Evolutionary conservation across 1,284 basidiomycete species (phyloP).

Genomic region (Trametes sp.): DNA sequence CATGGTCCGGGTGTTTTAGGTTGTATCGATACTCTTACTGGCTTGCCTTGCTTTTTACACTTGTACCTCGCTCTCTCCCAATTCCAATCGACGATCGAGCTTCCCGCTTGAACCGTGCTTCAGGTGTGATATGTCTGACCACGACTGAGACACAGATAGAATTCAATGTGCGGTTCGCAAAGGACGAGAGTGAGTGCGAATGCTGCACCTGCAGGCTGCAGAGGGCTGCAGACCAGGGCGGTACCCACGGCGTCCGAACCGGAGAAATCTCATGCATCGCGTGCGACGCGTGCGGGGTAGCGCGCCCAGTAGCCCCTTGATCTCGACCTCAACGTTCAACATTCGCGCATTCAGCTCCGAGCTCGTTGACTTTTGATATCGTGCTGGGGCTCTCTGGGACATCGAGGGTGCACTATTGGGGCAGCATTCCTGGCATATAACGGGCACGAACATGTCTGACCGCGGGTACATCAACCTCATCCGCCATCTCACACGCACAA

Average conservation of each 20-base stretch:
- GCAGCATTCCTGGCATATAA: too few species aligned
- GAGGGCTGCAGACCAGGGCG: background rate
- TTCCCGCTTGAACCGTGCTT: background rate
- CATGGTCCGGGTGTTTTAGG: slow-evolving; percentile 20
- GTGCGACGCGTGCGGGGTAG: background rate
- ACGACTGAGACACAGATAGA: too few species aligned
- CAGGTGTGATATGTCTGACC: background rate
- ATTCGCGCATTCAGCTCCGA: too few species aligned
- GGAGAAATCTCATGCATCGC: slow-evolving; percentile 17
- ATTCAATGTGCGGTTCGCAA: too few species aligned
- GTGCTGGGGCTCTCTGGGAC: too few species aligned
- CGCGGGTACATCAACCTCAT: slow-evolving; percentile 62
- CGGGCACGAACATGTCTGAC: slow-evolving; percentile 45
- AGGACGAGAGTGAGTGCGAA: too few species aligned
- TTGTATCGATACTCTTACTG: slow-evolving; percentile 26
- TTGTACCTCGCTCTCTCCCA: slow-evolving; percentile 22
- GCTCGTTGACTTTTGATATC: too few species aligned
- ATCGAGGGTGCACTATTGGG: too few species aligned
- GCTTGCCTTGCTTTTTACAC: slow-evolving; percentile 10
- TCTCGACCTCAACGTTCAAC: background rate
- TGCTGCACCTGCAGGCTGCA: too few species aligned
- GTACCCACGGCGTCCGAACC: slow-evolving; percentile 6
- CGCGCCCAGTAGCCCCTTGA: background rate
- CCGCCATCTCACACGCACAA: slow-evolving; percentile 60
- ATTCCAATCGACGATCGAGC: slow-evolving; percentile 9